A percentile compares a stretch with the other conserved stretches of the same genome.
Conservation (phyloP, 2,329 filamentous ascomycete genomes). For the Ceratocystis albifundus region DNA sequence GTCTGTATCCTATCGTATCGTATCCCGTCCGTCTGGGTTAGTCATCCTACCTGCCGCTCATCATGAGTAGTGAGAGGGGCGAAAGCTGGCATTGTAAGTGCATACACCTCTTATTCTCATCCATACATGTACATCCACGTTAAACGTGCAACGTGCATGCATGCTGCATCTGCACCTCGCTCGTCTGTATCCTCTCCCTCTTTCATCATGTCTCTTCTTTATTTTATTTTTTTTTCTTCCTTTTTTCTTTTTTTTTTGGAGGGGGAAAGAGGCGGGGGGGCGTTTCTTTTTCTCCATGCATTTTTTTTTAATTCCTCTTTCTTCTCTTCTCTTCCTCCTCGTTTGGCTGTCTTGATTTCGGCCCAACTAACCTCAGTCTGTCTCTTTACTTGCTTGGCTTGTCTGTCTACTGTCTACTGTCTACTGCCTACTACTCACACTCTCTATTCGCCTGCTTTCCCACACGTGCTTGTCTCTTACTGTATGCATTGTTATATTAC, state of each 20-base stretch:
- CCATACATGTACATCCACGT: not conserved
- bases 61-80: too few species aligned
- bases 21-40: not conserved
- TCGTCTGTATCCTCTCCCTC: not conserved
- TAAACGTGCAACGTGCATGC: not conserved
- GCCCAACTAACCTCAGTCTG: too few species aligned
- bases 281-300: not conserved
- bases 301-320: too few species aligned
- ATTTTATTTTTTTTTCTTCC: not conserved
- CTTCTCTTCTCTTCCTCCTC: too few species aligned
- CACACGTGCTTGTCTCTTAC: not conserved
- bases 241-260: not conserved
- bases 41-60: not conserved
- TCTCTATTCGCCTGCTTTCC: too few species aligned
- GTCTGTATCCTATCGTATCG: too few species aligned
- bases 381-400: too few species aligned
- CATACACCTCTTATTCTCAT: not conserved
- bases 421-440: too few species aligned
- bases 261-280: too few species aligned
- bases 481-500: not conserved
- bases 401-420: too few species aligned
- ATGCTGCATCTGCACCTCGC: not conserved
- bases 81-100: not conserved
- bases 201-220: not conserved
- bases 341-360: too few species aligned